Evolutionary conservation across 495 filamentous ascomycete species (phyloP).

Genomic region (Corynascus novoguineensis): DNA sequence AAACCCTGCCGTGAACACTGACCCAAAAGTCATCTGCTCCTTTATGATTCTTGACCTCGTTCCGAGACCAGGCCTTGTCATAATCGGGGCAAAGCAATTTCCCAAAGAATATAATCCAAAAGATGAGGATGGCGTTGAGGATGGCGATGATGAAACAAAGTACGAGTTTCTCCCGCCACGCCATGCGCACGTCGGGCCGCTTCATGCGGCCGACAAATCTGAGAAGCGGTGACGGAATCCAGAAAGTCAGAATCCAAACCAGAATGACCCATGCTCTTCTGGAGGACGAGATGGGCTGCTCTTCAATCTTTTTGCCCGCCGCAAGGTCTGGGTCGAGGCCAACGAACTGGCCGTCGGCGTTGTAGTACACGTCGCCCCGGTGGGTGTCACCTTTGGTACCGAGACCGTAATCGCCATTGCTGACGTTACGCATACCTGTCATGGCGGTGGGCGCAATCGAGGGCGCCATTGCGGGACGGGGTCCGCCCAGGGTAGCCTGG

Average conservation of each 20-base stretch:
- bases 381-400: constrained; percentile 77
- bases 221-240: constrained; percentile 85
- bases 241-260: constrained; percentile 86
- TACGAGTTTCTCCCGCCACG: constrained; percentile 92
- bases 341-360: constrained; percentile 52
- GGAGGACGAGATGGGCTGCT: constrained; percentile 53
- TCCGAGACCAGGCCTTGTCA: constrained; percentile 79
- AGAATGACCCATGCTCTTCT: constrained; percentile 73
- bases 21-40: constrained; percentile 78
- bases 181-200: constrained; percentile 91
- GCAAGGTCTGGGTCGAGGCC: constrained; percentile 69
- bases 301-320: constrained; percentile 68
- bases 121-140: constrained; percentile 78
- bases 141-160: constrained; percentile 74
- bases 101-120: constrained; percentile 88
- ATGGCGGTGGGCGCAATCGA: constrained; percentile 69
- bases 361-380: constrained; percentile 66
- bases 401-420: constrained; percentile 77
- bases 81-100: constrained; percentile 81
- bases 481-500: constrained; percentile 44
- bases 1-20: constrained; percentile 81
- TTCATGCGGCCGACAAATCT: constrained; percentile 90
- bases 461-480: constrained; percentile 48
- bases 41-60: constrained; percentile 66
- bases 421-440: constrained; percentile 58